Evolutionary conservation across 192 early-diverging fungal species (phyloP), one percentile per base, ranked within the genome.

Genomic region (Backusella tarrabulga): DNA sequence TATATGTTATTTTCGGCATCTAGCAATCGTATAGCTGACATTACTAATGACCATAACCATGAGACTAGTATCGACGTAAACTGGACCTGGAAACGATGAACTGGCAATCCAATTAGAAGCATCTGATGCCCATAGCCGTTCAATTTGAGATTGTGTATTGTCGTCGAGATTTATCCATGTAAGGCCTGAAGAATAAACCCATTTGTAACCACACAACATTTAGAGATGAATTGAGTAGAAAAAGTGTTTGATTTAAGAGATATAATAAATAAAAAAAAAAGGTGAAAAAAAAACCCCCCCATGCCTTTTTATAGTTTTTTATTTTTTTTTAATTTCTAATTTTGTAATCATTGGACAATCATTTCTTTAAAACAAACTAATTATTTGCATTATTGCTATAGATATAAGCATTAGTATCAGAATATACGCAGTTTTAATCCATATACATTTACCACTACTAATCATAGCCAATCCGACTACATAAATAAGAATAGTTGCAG

Each of bases 61-160:
- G 8, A 41, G 68, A 41, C 35, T 70, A 9, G 68, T 70, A n/a
- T 70, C 68, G 26, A 70, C 68, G 5, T 40, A 70, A 21, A 70
- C 68, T 21, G 68, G 68, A 70, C 68, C 68, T 38, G 36, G 38
- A 21, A 70, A 70, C 1, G 68, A 70, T 23, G 34, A 35, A n/a
- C 68, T 70, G 21, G 34, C 38, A 23, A 70, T 38, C 68, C 68
- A 70, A 70, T 70, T 70, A 21, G 68, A 35, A 41, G 21, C 35
- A 40, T 41, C 68, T 1, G 34, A 38, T 23, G n/a, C 38, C 68
- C 68, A 70, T 12, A 70, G 68, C 40, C 38, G 41, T 70, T 70
- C 68, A 12, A 70, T 70, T 70, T 70, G 68, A 41, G 68, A 70
- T 23, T 70, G 68, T 38, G 68, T 38, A 4, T 70, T 35, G 41